A percentile compares a stretch with the other conserved stretches of the same genome.
phyloP scores from a whole-genome alignment of 306 rosid genomes.

The Sindora glabra region DNA sequence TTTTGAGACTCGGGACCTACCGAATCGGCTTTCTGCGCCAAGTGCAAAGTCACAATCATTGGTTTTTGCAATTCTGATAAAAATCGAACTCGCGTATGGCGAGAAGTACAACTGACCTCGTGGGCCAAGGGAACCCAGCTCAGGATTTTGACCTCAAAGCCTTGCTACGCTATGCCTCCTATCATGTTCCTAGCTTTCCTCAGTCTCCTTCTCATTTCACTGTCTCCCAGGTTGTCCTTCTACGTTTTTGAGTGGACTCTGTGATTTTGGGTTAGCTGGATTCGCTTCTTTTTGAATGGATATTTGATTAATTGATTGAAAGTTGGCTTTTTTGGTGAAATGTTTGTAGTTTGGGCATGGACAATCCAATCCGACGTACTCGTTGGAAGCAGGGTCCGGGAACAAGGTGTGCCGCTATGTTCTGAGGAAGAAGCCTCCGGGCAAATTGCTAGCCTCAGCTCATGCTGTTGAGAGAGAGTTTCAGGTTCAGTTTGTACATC shows the following conservation, averaged over 20 bases:
- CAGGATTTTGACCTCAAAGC: constrained; percentile 40
- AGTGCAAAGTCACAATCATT: no score
- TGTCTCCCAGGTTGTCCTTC: constrained; percentile 55
- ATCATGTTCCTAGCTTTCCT: constrained; percentile 70
- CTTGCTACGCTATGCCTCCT: constrained; percentile 52
- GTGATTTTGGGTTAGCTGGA: neutral
- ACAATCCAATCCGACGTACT: constrained; percentile 89
- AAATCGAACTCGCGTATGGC: constrained; percentile 29
- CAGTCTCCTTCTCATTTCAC: constrained; percentile 43
- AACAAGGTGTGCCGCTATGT: constrained; percentile 59
- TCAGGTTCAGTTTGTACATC: constrained; percentile 37
- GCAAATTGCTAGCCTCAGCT: constrained; percentile 73
- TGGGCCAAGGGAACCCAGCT: constrained; percentile 23
- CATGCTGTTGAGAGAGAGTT: constrained; percentile 96
- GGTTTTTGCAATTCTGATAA: no score
- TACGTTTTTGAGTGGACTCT: neutral
- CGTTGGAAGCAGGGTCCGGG: constrained; percentile 49
- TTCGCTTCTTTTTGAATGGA: neutral
- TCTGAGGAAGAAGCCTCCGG: constrained; percentile 86
- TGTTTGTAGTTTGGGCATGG: constrained; percentile 87
- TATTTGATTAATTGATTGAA: constrained; percentile 22
- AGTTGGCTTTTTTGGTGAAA: neutral
- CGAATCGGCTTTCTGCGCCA: no score
- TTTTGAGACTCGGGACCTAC: no score
- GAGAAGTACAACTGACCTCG: constrained; percentile 28